Conservation (phyloP, 768 basidiomycete species). For the Coprinopsis marcescibilis region DNA sequence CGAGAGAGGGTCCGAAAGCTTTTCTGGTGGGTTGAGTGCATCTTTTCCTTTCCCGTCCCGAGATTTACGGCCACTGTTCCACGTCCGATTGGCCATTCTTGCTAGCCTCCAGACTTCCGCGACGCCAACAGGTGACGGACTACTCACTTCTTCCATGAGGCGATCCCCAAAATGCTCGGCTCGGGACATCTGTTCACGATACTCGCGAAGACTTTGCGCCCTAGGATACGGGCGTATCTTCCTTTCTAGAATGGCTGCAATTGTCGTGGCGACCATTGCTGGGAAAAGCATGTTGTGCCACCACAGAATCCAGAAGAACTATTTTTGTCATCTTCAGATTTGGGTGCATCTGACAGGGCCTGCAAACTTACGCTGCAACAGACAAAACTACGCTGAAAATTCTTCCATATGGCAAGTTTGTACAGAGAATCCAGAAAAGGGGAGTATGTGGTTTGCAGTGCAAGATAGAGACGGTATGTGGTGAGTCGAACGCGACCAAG, state of each 20-base stretch:
- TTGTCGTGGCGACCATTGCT: constrained; percentile 39
- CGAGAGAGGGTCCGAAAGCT: not conserved
- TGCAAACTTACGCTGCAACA: constrained; percentile 45
- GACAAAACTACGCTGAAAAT: constrained; percentile 37
- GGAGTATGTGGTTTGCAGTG: constrained; percentile 42
- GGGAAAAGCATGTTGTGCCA: constrained; percentile 52
- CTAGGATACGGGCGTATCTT: constrained; percentile 51
- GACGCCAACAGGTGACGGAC: constrained; percentile 39
- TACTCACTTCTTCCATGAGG: constrained; percentile 39
- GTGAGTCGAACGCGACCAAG: constrained; percentile 47
- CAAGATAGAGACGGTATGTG: constrained; percentile 50
- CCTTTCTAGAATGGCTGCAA: constrained; percentile 43
- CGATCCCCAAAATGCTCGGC: constrained; percentile 50
- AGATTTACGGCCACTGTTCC: constrained; percentile 28
- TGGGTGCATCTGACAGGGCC: not conserved
- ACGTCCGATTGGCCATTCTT: constrained; percentile 33
- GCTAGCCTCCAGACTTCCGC: constrained; percentile 52
- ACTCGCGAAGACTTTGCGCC: constrained; percentile 45
- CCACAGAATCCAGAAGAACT: constrained; percentile 66
- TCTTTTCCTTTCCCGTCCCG: constrained; percentile 20
- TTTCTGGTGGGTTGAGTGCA: not conserved
- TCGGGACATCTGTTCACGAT: constrained; percentile 39
- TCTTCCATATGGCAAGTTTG: constrained; percentile 51
- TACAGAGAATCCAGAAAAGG: constrained; percentile 35
- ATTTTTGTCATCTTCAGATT: constrained; percentile 1